Base-by-base conservation (phyloP, 257 asterid species). In the Apocynum venetum region DNA sequence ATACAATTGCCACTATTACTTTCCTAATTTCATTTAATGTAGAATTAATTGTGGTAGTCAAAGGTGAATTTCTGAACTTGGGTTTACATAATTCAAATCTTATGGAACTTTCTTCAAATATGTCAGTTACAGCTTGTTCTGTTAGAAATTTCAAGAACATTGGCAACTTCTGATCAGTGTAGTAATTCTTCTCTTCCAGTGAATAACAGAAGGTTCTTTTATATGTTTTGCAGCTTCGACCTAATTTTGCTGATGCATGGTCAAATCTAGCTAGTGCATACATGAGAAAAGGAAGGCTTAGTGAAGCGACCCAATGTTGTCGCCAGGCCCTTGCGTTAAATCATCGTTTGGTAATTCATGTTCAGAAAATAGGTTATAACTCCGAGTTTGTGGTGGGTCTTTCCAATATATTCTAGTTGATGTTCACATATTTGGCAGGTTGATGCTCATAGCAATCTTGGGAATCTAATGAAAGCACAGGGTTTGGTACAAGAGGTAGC, bases 211-310 rank as follows among this genome's bases (percentile, higher is more conserved):
- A 65, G 9, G 41, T 67, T 56, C 64, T 83, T 75, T 31, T 55
- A 82, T 72, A 8, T 40, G 35, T 66, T 44, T 76, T 85, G 86
- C 98, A 96, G 99, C 96, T 96, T 71, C 99, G 99, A 48, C 99
- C 99, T 73, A 96, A 89, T 85, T 96, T 96, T 85, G 97, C 99
- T 65, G 99, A 93, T 88, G 98, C 96, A 52, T 96, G 99, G 99
- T 96, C 99, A 74, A 96, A 96, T 85, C 82, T 96, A 87, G 97
- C 98, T 70, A 91, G 99, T 83, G 99, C 98, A 76, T 96, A 96
- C 84, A 96, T 90, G 97, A 88, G 97, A 80, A 93, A 90, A 83
- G 97, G 97, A 85, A 90, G 98, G 88, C 88, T 89, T 72, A 87
- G 73, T 77, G 99, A 96, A 86, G 99, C 99, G 73, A 96, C 93